phyloP scores from a whole-genome alignment of 2,329 filamentous ascomycete species.

The Alternaria triticina region DNA sequence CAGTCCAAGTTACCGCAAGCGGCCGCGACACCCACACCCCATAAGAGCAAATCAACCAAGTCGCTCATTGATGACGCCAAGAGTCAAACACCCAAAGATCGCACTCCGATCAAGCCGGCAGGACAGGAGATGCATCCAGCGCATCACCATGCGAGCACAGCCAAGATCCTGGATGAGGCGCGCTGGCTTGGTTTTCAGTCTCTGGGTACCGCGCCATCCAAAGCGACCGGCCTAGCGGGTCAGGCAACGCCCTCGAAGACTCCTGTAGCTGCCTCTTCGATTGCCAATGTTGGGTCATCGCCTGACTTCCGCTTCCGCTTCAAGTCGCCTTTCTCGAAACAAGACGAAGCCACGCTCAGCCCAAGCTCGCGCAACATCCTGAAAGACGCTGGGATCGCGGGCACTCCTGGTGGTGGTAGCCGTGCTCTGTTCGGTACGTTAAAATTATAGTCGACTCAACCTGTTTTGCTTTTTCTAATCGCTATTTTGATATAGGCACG shows the following conservation, averaged over 20 bases:
- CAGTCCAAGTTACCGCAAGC: conserved; percentile 34
- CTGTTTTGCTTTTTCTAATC: not conserved
- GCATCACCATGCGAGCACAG: conserved; percentile 76
- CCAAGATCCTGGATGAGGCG: conserved; percentile 78
- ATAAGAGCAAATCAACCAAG: conserved; percentile 39
- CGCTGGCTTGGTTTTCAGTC: conserved; percentile 78
- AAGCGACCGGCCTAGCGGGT: conserved; percentile 47
- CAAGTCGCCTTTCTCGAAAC: conserved; percentile 66
- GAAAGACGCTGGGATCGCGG: conserved; percentile 72
- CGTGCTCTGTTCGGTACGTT: conserved; percentile 37
- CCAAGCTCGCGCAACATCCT: conserved; percentile 66
- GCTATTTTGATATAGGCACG: conserved; percentile 16
- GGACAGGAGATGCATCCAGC: conserved; percentile 90
- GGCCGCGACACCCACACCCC: conserved; percentile 56
- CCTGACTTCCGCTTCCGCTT: conserved; percentile 72
- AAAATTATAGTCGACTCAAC: not conserved
- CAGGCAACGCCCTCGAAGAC: conserved; percentile 71
- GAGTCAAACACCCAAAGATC: conserved; percentile 62
- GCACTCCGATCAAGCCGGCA: conserved; percentile 71
- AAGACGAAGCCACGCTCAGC: conserved; percentile 60
- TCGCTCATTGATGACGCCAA: conserved; percentile 25
- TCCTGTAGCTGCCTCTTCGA: conserved; percentile 31
- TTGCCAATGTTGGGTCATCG: conserved; percentile 50
- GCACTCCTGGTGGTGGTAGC: conserved; percentile 49
- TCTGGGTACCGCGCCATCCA: conserved; percentile 63